These are phyloP conservation scores for Exophiala mesophila DNA, from an alignment of 2,329 filamentous ascomycete species.

Conservation along the genomic window DNA sequence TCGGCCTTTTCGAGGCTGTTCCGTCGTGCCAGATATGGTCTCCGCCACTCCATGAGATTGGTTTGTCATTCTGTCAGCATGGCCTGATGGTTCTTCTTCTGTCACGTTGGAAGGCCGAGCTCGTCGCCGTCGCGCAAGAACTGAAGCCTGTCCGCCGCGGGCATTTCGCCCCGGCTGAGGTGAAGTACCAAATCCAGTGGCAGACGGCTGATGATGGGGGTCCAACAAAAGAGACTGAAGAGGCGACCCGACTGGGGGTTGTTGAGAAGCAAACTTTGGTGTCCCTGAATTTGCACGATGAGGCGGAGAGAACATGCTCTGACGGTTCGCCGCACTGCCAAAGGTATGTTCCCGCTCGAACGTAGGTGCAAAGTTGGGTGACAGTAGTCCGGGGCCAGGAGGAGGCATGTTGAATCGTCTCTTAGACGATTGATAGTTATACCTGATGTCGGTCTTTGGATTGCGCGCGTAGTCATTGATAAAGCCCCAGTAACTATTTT, in stretches of 20 bases:
- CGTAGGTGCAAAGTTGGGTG: conserved; percentile 46
- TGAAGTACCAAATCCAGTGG: conserved; percentile 29
- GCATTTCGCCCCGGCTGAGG: conserved; percentile 11
- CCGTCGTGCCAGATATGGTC: background rate
- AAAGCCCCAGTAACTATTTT: conserved; percentile 94
- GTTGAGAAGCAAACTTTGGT: conserved; percentile 12
- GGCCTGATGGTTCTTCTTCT: conserved; percentile 14
- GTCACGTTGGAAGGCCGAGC: conserved; percentile 8
- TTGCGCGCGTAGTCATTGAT: conserved; percentile 84
- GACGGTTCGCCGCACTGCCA: conserved; percentile 3
- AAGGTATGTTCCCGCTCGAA: conserved; percentile 11
- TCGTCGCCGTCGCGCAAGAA: conserved; percentile 2
- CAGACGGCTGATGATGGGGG: conserved; percentile 44
- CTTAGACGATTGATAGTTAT: conserved; percentile 53
- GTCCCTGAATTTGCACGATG: conserved; percentile 14
- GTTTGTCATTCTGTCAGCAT: background rate
- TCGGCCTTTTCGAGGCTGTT: background rate
- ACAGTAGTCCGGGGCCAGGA: conserved; percentile 66
- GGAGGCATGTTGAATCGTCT: conserved; percentile 69
- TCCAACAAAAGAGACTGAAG: conserved; percentile 43
- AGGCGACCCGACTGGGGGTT: conserved; percentile 33
- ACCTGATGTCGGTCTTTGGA: conserved; percentile 61
- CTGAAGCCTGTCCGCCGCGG: conserved; percentile 3
- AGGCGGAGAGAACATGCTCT: conserved; percentile 10
- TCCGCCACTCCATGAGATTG: background rate